Evolutionary conservation across 176 grass and related monocot genomes (phyloP), one percentile per base, ranked within the genome.

Genomic region (Musa itinerans): DNA sequence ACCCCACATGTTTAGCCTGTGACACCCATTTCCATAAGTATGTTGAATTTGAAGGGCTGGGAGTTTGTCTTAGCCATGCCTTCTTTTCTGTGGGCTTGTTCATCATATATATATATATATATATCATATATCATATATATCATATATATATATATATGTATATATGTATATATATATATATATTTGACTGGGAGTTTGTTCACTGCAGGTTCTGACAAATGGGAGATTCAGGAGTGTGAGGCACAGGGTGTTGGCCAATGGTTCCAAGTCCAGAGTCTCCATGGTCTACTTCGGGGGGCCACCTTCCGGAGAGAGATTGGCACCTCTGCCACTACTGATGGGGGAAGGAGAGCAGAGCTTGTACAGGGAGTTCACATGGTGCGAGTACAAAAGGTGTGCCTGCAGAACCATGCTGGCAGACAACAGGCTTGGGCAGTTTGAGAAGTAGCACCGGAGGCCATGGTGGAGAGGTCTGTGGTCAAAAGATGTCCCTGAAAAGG

Each of bases 331-430:
- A 53, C 54, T 19, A 54, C 16, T 75, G 73, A 75, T 75, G 24
- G 24, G 6, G 19, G 53, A 75, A 9, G 73, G 73, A n/a, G 73
- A 75, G 73, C 54, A 61, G 21, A 75, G 54, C 54, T 25, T 59
- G 21, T 75, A 75, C 54, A 75, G 24, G 73, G 73, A 75, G 25
- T 75, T 75, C 73, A 75, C 26, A 25, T 75, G 73, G 73, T 49
- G 53, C 53, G 73, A 75, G 52, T 75, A 48, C 25, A 75, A 75
- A 25, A 29, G 73, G 23, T 75, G 25, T 13, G 54, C 73, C 26
- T 61, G 8, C 53, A 58, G 21, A 34, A 75, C 54, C 2, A 34
- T 11, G 73, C 73, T 75, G 9, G 54, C 54, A 27, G 73, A 75
- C 54, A 59, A 75, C 73, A 75, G 73, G 54, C 73, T 75, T 9